These are phyloP conservation scores for Uncinocarpus reesii DNA, from an alignment of 2,329 filamentous ascomycete species.

Conservation along the genomic window DNA sequence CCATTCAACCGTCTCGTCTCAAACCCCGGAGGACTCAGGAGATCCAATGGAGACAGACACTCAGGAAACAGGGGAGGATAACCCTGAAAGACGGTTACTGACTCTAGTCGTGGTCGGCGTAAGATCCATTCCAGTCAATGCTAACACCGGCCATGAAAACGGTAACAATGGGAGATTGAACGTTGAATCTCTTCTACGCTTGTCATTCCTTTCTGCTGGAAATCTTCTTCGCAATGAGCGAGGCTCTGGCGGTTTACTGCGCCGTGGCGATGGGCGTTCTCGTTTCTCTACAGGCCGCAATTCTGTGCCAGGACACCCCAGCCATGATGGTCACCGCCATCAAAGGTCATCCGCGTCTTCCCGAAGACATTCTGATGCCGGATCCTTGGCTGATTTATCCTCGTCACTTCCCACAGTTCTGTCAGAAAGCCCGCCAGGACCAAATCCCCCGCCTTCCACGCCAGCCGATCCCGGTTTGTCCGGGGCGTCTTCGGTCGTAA, in stretches of 20 bases:
- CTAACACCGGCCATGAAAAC: constrained; percentile 32
- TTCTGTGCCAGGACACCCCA: constrained; percentile 44
- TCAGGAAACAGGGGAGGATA: constrained; percentile 28
- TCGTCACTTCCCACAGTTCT: constrained; percentile 36
- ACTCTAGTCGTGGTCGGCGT: constrained; percentile 62
- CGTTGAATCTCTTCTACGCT: constrained; percentile 35
- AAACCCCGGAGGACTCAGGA: constrained; percentile 19
- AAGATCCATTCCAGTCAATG: constrained; percentile 50
- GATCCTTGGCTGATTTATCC: constrained; percentile 22
- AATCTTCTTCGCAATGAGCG: constrained; percentile 35
- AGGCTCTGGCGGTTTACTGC: constrained; percentile 41
- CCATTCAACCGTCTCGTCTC: constrained; percentile 20
- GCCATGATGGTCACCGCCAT: constrained; percentile 46
- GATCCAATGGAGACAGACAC: constrained; percentile 35
- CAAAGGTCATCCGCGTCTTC: constrained; percentile 33
- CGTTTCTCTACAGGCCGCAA: constrained; percentile 45
- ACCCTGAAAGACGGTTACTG: constrained; percentile 48
- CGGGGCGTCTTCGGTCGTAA: constrained; percentile 44
- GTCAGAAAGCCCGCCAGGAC: constrained; percentile 48
- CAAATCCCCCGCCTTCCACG: constrained; percentile 53
- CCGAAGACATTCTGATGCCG: constrained; percentile 28
- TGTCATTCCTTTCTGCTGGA: constrained; percentile 37
- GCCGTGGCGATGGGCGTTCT: constrained; percentile 46
- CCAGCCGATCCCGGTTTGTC: constrained; percentile 51
- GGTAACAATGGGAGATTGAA: constrained; percentile 14